phyloP scores from a whole-genome alignment of 768 basidiomycete genomes.

The Clitopilus hobsonii region DNA sequence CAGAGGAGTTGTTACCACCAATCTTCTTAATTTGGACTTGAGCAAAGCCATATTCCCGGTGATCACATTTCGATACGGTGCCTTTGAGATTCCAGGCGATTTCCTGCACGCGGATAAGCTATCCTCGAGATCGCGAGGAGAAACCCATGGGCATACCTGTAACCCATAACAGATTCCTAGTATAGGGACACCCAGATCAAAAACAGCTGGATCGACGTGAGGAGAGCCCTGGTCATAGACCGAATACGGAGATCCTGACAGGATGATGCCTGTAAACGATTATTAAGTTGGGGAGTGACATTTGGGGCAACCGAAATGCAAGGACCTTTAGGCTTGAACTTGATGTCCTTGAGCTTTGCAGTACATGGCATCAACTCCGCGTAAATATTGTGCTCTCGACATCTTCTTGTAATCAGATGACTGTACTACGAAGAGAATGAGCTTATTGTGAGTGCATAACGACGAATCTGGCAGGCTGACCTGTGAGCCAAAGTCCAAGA shows the following conservation, averaged over 20 bases:
- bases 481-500: slow-evolving; percentile 97
- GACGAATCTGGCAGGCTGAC: slow-evolving; percentile 32
- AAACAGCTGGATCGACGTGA: slow-evolving; percentile 90
- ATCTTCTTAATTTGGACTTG: slow-evolving; percentile 68
- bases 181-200: slow-evolving; percentile 83
- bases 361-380: slow-evolving; percentile 98
- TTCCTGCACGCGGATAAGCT: slow-evolving; percentile 51
- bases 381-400: slow-evolving; percentile 95
- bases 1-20: slow-evolving; percentile 39
- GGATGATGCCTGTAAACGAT: slow-evolving; percentile 67
- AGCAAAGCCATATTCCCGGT: slow-evolving; percentile 95
- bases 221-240: slow-evolving; percentile 93
- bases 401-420: slow-evolving; percentile 95
- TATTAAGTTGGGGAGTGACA: slow-evolving; percentile 1
- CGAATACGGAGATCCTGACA: slow-evolving; percentile 97
- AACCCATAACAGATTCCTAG: slow-evolving; percentile 97
- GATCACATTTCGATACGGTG: slow-evolving; percentile 78
- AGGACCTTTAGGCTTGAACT: slow-evolving; percentile 91
- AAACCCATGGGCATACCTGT: slow-evolving; percentile 49
- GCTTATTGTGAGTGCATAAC: slow-evolving; percentile 7
- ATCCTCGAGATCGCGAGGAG: not conserved
- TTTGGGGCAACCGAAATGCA: not conserved
- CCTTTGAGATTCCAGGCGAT: slow-evolving; percentile 88
- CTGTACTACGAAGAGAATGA: slow-evolving; percentile 64
- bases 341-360: slow-evolving; percentile 78